A percentile compares a stretch with the other conserved stretches of the same genome.
phyloP scores from a whole-genome alignment of 176 grass and related monocot genomes.

The Stipa capillata region DNA sequence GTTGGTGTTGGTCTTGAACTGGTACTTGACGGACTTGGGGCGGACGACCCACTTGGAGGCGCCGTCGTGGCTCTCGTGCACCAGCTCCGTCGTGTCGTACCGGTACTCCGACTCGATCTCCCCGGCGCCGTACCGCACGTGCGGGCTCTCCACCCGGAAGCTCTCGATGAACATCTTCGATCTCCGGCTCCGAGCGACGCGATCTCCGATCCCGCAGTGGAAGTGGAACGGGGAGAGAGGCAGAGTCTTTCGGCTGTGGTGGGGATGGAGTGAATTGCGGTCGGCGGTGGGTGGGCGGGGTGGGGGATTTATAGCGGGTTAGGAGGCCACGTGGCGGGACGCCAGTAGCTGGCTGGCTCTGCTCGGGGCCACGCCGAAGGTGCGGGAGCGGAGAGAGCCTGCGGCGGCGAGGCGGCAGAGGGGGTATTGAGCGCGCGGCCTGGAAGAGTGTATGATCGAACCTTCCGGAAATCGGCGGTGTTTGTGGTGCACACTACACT shows the following conservation, averaged over 20 bases:
- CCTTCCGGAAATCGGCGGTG: background rate
- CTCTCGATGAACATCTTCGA: slow-evolving; percentile 98
- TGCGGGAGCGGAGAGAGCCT: background rate
- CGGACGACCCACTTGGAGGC: slow-evolving; percentile 67
- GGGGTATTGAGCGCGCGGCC: no score
- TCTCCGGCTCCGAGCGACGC: background rate
- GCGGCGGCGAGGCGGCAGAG: background rate
- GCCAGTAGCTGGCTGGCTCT: background rate
- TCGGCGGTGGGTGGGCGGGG: background rate
- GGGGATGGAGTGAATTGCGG: background rate
- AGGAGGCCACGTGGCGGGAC: background rate
- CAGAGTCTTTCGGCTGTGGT: background rate
- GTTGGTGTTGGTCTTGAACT: slow-evolving; percentile 64
- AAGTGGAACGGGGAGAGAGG: background rate
- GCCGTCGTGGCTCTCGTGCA: slow-evolving; percentile 76
- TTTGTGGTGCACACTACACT: no score
- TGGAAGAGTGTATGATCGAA: no score
- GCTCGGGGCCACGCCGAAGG: background rate
- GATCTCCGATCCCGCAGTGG: background rate
- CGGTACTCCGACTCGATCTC: slow-evolving; percentile 87
- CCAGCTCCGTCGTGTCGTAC: slow-evolving; percentile 92
- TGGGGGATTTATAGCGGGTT: slow-evolving; percentile 22
- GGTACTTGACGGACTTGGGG: slow-evolving; percentile 78
- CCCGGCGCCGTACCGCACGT: slow-evolving; percentile 59
- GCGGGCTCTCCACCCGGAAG: slow-evolving; percentile 89